Conservation (phyloP, 225 moss, liverwort and hornwort species). For the Physcomitrium patens region DNA sequence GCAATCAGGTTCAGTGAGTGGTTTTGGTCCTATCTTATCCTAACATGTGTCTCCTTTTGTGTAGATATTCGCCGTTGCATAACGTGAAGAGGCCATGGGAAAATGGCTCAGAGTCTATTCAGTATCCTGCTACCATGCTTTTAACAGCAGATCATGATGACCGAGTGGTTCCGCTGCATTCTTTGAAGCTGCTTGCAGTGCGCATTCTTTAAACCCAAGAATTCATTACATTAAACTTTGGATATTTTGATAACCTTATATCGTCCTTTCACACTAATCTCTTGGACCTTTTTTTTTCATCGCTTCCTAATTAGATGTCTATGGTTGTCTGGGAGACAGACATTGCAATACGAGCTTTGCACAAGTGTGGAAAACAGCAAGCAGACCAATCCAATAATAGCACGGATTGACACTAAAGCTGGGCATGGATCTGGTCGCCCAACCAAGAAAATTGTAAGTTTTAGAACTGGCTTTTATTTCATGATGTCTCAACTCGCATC, state of each 20-base stretch:
- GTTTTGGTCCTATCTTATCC: too few relatives aligned
- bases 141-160: constrained; percentile 92
- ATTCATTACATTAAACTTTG: neutral
- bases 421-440: constrained; percentile 65
- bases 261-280: neutral
- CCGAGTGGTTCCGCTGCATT: constrained; percentile 91
- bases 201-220: neutral
- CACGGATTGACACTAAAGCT: constrained; percentile 56
- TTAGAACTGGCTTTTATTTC: neutral
- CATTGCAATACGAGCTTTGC: constrained; percentile 58
- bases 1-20: neutral
- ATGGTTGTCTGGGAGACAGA: constrained; percentile 28
- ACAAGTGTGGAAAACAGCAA: constrained; percentile 51
- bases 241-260: neutral
- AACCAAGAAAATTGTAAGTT: constrained; percentile 61
- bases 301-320: neutral
- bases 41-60: neutral
- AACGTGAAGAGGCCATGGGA: constrained; percentile 90
- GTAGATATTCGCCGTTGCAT: constrained; percentile 85
- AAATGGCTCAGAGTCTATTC: constrained; percentile 36
- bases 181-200: constrained; percentile 65
- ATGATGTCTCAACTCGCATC: neutral
- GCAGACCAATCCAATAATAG: constrained; percentile 58
- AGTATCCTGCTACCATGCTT: constrained; percentile 76
- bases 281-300: neutral